These are phyloP conservation scores for Acacia acuminata DNA, from an alignment of 306 rosid genomes.

Conservation along the genomic window DNA sequence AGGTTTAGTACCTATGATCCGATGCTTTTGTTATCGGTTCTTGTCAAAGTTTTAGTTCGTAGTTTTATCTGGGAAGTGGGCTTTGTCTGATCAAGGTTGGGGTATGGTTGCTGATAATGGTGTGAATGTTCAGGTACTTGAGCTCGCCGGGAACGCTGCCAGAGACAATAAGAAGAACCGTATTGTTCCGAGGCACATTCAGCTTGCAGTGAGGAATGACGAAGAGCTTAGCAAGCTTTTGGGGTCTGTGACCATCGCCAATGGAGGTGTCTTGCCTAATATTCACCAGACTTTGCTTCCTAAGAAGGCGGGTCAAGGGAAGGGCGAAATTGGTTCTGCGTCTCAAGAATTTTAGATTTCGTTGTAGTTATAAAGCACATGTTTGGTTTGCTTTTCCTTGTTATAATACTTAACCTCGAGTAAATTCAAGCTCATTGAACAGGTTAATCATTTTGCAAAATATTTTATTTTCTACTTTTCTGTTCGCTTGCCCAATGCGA, in stretches of 20 bases:
- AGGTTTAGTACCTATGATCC: neutral
- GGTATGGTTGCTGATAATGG: neutral
- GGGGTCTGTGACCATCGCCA: slow-evolving; percentile 78
- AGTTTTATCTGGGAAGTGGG: neutral
- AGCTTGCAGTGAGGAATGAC: slow-evolving; percentile 82
- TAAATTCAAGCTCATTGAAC: neutral
- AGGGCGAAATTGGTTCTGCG: slow-evolving; percentile 82
- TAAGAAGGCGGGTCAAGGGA: slow-evolving; percentile 72
- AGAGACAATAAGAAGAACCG: slow-evolving; percentile 93
- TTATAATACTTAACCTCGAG: neutral
- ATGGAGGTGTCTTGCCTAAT: slow-evolving; percentile 75
- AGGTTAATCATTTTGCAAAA: neutral
- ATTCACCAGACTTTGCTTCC: slow-evolving; percentile 76
- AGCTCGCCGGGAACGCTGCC: slow-evolving; percentile 85
- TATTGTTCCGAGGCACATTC: slow-evolving; percentile 88
- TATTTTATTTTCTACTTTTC: neutral
- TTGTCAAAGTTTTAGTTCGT: neutral
- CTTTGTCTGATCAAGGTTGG: neutral
- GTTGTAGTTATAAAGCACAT: slow-evolving; percentile 40
- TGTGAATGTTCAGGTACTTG: slow-evolving; percentile 53
- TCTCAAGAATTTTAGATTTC: slow-evolving; percentile 73
- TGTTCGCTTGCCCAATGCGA: neutral
- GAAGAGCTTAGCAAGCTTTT: slow-evolving; percentile 84
- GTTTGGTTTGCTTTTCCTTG: neutral
- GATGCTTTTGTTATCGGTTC: too few relatives aligned